Conservation (phyloP, 768 basidiomycete species). For the Brasilioporus rufonigricans region DNA sequence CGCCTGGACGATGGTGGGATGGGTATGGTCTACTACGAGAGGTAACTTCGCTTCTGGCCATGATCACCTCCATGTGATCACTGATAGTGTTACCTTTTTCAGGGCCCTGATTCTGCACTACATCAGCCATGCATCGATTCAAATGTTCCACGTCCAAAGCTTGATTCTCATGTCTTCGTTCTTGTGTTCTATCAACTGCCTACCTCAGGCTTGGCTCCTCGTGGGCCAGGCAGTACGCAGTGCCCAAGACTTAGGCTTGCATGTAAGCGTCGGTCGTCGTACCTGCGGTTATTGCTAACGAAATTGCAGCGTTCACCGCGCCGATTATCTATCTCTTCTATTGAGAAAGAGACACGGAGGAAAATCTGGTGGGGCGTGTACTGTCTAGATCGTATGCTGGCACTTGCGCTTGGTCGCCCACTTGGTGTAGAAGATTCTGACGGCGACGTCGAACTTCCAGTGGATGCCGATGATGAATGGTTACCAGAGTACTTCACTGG, state of each 20-base stretch:
- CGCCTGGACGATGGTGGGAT: constrained; percentile 75
- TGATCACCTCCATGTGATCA: not conserved
- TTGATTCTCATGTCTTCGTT: constrained; percentile 88
- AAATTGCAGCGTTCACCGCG: constrained; percentile 71
- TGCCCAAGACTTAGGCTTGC: constrained; percentile 89
- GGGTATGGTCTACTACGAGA: constrained; percentile 89
- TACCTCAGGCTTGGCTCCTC: constrained; percentile 92
- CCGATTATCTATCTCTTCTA: constrained; percentile 61
- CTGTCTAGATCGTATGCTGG: constrained; percentile 87
- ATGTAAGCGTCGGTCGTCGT: constrained; percentile 53
- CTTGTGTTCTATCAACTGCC: constrained; percentile 88
- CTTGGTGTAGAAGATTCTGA: constrained; percentile 87
- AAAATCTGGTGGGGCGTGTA: constrained; percentile 97
- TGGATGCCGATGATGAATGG: constrained; percentile 79
- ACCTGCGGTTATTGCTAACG: constrained; percentile 15
- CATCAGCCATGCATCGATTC: constrained; percentile 84
- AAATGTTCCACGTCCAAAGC: constrained; percentile 86
- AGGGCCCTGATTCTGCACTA: constrained; percentile 90
- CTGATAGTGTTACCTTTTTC: constrained; percentile 7
- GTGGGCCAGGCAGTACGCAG: constrained; percentile 88
- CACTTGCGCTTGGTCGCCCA: constrained; percentile 84
- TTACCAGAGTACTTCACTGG: constrained; percentile 72
- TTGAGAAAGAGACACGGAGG: constrained; percentile 85
- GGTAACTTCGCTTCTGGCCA: constrained; percentile 43
- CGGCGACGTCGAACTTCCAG: constrained; percentile 85